phyloP scores from a whole-genome alignment of 2,329 filamentous ascomycete genomes.

The Beauveria asiatica region DNA sequence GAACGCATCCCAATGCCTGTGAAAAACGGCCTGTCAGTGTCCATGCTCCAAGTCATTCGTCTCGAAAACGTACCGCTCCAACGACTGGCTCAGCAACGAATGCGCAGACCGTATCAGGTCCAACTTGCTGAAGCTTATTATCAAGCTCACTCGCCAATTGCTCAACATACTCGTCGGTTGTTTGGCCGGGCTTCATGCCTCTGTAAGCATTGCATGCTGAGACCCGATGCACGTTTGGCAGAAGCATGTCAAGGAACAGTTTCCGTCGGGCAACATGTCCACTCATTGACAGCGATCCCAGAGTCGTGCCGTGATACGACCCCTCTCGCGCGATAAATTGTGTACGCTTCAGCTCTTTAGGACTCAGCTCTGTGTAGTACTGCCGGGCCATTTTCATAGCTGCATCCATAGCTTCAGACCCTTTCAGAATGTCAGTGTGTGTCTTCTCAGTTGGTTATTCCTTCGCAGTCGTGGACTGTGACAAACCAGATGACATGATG shows the following conservation, averaged over 20 bases:
- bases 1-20: slow-evolving; percentile 52
- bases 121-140: slow-evolving; percentile 53
- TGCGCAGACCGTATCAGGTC: slow-evolving; percentile 56
- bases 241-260: slow-evolving; percentile 53
- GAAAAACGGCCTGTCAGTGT: neutral
- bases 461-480: neutral
- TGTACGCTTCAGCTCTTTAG: slow-evolving; percentile 45
- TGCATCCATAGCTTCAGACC: slow-evolving; percentile 42
- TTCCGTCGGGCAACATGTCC: slow-evolving; percentile 52
- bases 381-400: slow-evolving; percentile 38
- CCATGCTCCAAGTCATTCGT: neutral
- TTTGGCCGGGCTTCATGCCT: slow-evolving; percentile 41
- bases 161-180: slow-evolving; percentile 47
- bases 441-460: neutral
- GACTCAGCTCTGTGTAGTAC: slow-evolving; percentile 31
- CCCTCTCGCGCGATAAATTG: slow-evolving; percentile 59
- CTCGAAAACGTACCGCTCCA: slow-evolving; percentile 36
- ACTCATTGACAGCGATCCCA: slow-evolving; percentile 56
- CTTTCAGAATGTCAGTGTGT: slow-evolving; percentile 21
- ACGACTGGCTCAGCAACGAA: slow-evolving; percentile 67
- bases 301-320: slow-evolving; percentile 65
- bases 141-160: slow-evolving; percentile 58
- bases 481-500: slow-evolving; percentile 27
- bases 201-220: slow-evolving; percentile 60
- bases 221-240: slow-evolving; percentile 47